A percentile compares a stretch with the other conserved stretches of the same genome.
phyloP scores from a whole-genome alignment of 495 filamentous ascomycete species.

The Pyronema omphalodes region DNA sequence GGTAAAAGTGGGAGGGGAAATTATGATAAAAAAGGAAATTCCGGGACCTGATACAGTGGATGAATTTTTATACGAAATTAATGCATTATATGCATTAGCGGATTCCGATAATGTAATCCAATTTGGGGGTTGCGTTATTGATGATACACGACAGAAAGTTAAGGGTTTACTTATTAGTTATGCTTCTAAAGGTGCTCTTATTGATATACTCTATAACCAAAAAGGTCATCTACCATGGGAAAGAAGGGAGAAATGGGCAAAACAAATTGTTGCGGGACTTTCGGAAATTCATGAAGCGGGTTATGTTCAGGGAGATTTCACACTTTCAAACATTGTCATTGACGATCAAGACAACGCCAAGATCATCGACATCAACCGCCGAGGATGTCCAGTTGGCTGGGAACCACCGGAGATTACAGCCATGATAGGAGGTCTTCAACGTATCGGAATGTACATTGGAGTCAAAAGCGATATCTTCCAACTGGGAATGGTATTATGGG shows the following conservation, averaged over 20 bases:
- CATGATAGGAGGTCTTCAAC: constrained; percentile 77
- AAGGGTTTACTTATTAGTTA: constrained; percentile 85
- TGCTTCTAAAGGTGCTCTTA: constrained; percentile 71
- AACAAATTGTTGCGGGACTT: constrained; percentile 76
- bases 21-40: constrained; percentile 94
- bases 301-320: constrained; percentile 96
- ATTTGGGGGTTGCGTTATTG: constrained; percentile 77
- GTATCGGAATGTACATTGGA: constrained; percentile 95
- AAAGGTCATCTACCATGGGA: constrained; percentile 47
- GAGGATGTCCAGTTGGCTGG: constrained; percentile 93
- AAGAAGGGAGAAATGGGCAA: constrained; percentile 73
- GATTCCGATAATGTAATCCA: constrained; percentile 62
- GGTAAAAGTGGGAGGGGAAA: constrained; percentile 46
- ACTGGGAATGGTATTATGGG: constrained; percentile 94
- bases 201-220: constrained; percentile 65
- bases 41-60: constrained; percentile 91
- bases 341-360: constrained; percentile 69
- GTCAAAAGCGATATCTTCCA: constrained; percentile 95
- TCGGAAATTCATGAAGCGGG: constrained; percentile 89
- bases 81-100: constrained; percentile 66
- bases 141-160: constrained; percentile 52
- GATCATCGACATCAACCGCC: constrained; percentile 95
- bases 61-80: constrained; percentile 95
- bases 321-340: constrained; percentile 90
- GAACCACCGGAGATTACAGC: constrained; percentile 82